Evolutionary conservation across 2,329 filamentous ascomycete genomes (phyloP), one percentile per base, ranked within the genome.

Genomic region (Zymoseptoria crescenta): DNA sequence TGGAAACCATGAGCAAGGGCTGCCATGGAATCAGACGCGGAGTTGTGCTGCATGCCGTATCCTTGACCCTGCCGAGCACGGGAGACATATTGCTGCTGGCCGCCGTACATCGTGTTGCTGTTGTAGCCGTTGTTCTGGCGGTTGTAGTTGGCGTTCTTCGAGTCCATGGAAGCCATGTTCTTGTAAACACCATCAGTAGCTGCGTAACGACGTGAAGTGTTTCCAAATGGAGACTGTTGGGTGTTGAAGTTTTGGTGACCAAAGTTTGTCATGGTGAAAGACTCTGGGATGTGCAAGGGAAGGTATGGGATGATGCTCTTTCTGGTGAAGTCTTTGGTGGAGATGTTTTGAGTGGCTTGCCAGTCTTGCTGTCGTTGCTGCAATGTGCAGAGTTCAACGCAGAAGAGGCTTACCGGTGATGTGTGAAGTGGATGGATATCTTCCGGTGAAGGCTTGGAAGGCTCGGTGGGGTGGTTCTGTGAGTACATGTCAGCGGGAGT

Each of bases 1-100:
- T 74, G 73, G 57, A 75, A 73, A 61, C 67, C 65, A 68, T 75
- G 71, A 72, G 73, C 66, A 60, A 75, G 66, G 52, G 70, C 67
- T 27, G 71, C 66, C 65, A 75, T 69, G 55, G 64, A 60, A 55
- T 71, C 70, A 62, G 67, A 62, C 59, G 59, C 62, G 54, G 64
- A 64, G 60, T 66, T 65, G 53, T 68, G 67, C 57, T 70, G 67
- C 67, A 71, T 70, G 68, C 68, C 69, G 65, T 73, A 73, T 52
- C 59, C 64, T 61, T 72, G 70, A 57, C 65, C 66, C 57, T 64
- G 61, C 58, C 69, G 68, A 55, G 60, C 63, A 54, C 69, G 69
- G 57, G 64, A 58, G 59, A 56, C 64, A 62, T 72, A 73, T 62
- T 68, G 68, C 62, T 65, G 64, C 62, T 65, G 68, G 62, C 63